Evolutionary conservation across 805 yeast genomes (phyloP).

Genomic region (Ogataea pini): DNA sequence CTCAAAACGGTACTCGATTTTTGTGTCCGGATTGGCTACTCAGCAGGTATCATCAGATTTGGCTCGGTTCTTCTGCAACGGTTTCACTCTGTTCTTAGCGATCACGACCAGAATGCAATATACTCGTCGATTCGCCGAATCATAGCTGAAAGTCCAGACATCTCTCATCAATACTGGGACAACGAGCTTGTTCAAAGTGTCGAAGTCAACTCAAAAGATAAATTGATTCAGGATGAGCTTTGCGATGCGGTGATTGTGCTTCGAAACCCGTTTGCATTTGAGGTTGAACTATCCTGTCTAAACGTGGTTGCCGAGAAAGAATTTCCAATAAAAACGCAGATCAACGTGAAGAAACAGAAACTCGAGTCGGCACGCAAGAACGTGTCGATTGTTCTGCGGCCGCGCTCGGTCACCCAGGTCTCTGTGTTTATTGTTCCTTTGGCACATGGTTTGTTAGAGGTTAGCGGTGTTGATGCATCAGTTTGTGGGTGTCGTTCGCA

Average conservation of each 20-base stretch:
- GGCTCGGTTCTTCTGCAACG: slow-evolving; percentile 57
- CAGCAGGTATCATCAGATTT: slow-evolving; percentile 43
- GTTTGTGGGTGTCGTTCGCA: slow-evolving; percentile 52
- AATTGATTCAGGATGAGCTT: slow-evolving; percentile 61
- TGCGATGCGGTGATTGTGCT: slow-evolving; percentile 56
- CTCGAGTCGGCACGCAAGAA: slow-evolving; percentile 17
- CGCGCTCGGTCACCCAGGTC: slow-evolving; percentile 40
- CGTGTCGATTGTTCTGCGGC: slow-evolving; percentile 35
- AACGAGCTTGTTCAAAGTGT: slow-evolving; percentile 45
- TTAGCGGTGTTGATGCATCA: slow-evolving; percentile 52
- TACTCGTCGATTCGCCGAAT: slow-evolving; percentile 37
- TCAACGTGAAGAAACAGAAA: slow-evolving; percentile 21
- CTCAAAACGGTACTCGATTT: slow-evolving; percentile 46
- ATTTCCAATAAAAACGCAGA: slow-evolving; percentile 31
- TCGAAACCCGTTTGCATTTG: slow-evolving; percentile 82
- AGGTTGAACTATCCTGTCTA: slow-evolving; percentile 57
- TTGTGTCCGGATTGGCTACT: slow-evolving; percentile 52
- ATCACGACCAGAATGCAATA: slow-evolving; percentile 55
- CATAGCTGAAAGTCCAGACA: slow-evolving; percentile 3
- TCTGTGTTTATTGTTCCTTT: slow-evolving; percentile 50
- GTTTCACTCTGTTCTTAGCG: slow-evolving; percentile 53
- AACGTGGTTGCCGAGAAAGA: slow-evolving; percentile 35
- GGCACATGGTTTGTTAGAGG: slow-evolving; percentile 47
- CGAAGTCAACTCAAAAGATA: slow-evolving; percentile 18
- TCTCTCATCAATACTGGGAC: slow-evolving; percentile 65